These are phyloP conservation scores for Apiospora pterosperma DNA, from an alignment of 2,329 filamentous ascomycete species.

Conservation along the genomic window DNA sequence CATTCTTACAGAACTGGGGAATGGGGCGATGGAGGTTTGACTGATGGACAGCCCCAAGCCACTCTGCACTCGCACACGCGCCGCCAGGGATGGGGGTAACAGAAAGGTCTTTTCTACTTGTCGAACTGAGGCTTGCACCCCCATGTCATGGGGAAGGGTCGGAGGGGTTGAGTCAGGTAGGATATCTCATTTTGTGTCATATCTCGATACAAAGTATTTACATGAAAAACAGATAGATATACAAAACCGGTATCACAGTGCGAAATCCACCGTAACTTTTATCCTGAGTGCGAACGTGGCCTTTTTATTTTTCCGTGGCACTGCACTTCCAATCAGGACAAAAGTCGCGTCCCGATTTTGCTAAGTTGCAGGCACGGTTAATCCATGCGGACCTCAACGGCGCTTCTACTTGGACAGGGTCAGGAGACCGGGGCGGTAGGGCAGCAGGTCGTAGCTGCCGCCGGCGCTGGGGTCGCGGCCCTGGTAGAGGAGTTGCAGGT, in stretches of 20 bases:
- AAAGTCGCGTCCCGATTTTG: too few relatives aligned
- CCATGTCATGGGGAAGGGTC: neutral
- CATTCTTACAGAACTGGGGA: neutral
- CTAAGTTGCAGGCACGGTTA: too few relatives aligned
- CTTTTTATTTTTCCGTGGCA: too few relatives aligned
- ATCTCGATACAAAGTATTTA: neutral
- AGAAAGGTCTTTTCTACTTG: too few relatives aligned
- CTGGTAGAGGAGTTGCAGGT: constrained; percentile 63
- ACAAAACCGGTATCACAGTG: neutral
- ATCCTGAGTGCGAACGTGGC: neutral
- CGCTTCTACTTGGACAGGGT: constrained; percentile 34
- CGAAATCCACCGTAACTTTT: neutral
- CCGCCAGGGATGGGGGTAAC: too few relatives aligned
- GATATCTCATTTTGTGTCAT: neutral
- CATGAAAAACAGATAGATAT: neutral
- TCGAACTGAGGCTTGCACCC: neutral
- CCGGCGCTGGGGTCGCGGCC: constrained; percentile 42
- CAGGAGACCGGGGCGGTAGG: constrained; percentile 54
- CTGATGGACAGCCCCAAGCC: too few relatives aligned
- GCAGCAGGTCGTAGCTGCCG: constrained; percentile 46
- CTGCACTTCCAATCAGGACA: neutral
- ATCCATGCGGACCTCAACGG: too few relatives aligned
- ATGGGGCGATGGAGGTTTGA: neutral
- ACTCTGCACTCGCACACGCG: too few relatives aligned
- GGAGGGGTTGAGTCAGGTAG: neutral